Base-by-base conservation (phyloP, 2,329 filamentous ascomycete genomes). In the Ascochyta fabae region DNA sequence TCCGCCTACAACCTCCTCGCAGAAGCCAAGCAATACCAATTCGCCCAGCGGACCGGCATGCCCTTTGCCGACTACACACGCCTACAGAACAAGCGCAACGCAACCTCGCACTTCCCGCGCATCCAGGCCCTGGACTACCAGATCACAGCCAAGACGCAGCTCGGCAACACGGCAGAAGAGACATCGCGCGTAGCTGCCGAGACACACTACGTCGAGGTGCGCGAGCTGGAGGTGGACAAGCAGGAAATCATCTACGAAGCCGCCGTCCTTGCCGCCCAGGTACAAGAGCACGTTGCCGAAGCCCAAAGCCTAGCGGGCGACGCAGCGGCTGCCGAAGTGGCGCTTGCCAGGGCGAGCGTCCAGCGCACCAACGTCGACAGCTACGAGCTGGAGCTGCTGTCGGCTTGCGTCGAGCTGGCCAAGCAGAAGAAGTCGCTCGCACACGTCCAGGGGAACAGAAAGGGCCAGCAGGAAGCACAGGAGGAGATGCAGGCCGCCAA, bases 1-100 rank as follows among this genome's bases (percentile, higher is more conserved):
- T 69, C 68, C 12, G 67, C 68, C 6, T 72, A 68, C 59, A 59
- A 61, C 22, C 64, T 72, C 24, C 65, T 70, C 19, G 65, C 70
- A 29, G 69, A 71, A 49, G 69, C 69, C 27, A 69, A 67, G 27
- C 59, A 70, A 41, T 50, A 70, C 12, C 62, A 64, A 24, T 67
- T 68, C 41, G 39, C 41, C 6, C 58, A 62, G n/a, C 56, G 45
- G 24, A 67, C 66, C 1, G 65, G 66, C 38, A 44, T 64, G n/a
- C 40, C 61, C 1, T 68, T 65, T 19, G 16, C 45, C 23, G 59
- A 62, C 34, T 71, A 62, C 55, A 48, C 45, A 22, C 44, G 27
- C 12, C 36, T 52, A 13, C 49, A 31, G 29, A 50, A 36, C 46
- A 39, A 35, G 3, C 15, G 13, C 31, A 41, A 53, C 31, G 52